These are phyloP conservation scores for Avena atlantica DNA, from an alignment of 176 grass and related monocot genomes.

Conservation along the genomic window DNA sequence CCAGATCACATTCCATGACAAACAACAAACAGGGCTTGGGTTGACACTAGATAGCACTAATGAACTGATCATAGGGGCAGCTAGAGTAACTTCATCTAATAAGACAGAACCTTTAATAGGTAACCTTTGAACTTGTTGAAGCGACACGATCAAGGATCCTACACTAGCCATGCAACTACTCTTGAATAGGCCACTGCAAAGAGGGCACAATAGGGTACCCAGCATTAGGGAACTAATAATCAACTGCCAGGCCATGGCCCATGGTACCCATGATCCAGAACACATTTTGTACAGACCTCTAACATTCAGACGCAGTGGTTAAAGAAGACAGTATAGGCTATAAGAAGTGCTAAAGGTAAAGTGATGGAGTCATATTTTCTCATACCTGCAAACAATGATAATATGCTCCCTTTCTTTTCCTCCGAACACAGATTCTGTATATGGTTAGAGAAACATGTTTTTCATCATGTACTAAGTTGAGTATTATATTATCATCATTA, in stretches of 20 bases:
- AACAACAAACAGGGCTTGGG: slow-evolving; percentile 3
- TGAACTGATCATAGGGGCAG: not conserved
- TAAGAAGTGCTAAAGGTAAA: slow-evolving; percentile 14
- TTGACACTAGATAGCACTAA: slow-evolving; percentile 17
- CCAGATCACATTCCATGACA: not conserved
- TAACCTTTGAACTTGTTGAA: slow-evolving; percentile 46
- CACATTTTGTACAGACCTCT: slow-evolving; percentile 13
- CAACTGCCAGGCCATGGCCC: not conserved
- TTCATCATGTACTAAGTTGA: slow-evolving; percentile 28
- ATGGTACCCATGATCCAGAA: slow-evolving; percentile 12
- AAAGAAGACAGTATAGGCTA: not conserved
- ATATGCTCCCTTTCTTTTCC: not conserved
- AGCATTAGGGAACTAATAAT: slow-evolving; percentile 34
- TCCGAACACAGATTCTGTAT: slow-evolving; percentile 4
- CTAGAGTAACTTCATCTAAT: slow-evolving; percentile 37
- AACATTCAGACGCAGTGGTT: slow-evolving; percentile 6
- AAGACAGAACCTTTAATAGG: slow-evolving; percentile 23
- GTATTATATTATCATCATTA: slow-evolving; percentile 25
- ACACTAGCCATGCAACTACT: slow-evolving; percentile 36
- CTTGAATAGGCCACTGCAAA: slow-evolving; percentile 21
- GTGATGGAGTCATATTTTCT: not conserved
- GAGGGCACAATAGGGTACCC: slow-evolving; percentile 1
- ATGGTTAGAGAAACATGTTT: slow-evolving; percentile 8
- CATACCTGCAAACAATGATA: not conserved
- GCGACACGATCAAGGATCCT: slow-evolving; percentile 15